These are phyloP conservation scores for Myrica gale DNA, from an alignment of 306 rosid genomes.

Conservation along the genomic window DNA sequence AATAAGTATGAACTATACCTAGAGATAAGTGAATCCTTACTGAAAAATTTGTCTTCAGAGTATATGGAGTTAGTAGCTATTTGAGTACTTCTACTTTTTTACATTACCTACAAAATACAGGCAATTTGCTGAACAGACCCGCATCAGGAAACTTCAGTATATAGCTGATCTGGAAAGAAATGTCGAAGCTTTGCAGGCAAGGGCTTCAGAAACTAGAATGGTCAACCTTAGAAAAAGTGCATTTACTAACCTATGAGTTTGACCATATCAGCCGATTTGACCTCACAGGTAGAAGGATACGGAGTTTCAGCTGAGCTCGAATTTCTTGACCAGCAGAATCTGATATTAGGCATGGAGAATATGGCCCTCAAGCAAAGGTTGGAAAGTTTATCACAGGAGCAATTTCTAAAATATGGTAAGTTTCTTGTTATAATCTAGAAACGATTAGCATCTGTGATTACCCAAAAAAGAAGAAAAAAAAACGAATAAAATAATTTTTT, in stretches of 20 bases:
- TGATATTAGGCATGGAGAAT: conserved; percentile 92
- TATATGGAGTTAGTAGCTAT: background rate
- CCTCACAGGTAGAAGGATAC: conserved; percentile 77
- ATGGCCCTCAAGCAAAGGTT: conserved; percentile 94
- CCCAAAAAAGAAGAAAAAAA: too few relatives aligned
- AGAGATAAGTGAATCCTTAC: background rate
- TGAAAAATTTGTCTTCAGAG: background rate
- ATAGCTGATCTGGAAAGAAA: conserved; percentile 97
- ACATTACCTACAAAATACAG: conserved; percentile 36
- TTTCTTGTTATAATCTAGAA: conserved; percentile 14
- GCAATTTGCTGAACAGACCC: conserved; percentile 95
- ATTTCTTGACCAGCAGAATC: conserved; percentile 90
- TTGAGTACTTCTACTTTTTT: background rate
- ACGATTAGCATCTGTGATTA: background rate
- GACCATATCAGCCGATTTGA: background rate
- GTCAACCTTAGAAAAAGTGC: background rate
- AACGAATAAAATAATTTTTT: background rate
- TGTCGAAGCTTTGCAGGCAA: conserved; percentile 90
- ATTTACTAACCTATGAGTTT: background rate
- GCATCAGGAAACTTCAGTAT: conserved; percentile 95
- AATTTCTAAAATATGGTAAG: conserved; percentile 87
- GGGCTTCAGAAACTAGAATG: conserved; percentile 31
- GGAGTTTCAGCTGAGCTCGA: conserved; percentile 90
- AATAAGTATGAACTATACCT: too few relatives aligned
- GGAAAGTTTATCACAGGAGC: conserved; percentile 90